Percentiles rank a stretch among this genome's conserved stretches.
These are phyloP conservation scores for Yamadazyma pseudoaaseri DNA, from an alignment of 1,139 yeast species.

Conservation along the genomic window DNA sequence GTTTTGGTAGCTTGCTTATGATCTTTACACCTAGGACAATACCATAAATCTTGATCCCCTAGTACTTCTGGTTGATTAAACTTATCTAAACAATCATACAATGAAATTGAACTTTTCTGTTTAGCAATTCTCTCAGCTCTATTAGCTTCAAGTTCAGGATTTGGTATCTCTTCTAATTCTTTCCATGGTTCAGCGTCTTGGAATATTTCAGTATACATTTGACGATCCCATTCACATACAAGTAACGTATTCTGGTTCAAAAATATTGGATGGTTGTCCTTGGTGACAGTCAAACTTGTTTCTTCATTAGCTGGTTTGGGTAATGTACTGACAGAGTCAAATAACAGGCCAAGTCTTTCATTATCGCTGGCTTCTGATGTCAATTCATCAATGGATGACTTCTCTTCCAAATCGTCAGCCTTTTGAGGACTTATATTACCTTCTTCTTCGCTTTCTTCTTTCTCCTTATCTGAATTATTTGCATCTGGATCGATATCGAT, in stretches of 20 bases:
- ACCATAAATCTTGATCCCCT: slow-evolving; percentile 92
- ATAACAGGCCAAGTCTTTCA: slow-evolving; percentile 25
- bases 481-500: background rate
- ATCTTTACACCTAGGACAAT: slow-evolving; percentile 85
- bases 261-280: slow-evolving; percentile 21
- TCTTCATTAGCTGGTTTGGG: slow-evolving; percentile 15
- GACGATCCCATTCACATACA: slow-evolving; percentile 70
- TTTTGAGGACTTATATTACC: background rate
- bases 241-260: slow-evolving; percentile 46
- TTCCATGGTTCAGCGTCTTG: slow-evolving; percentile 52
- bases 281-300: slow-evolving; percentile 2
- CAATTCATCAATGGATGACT: slow-evolving; percentile 4
- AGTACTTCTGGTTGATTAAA: slow-evolving; percentile 84
- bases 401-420: background rate
- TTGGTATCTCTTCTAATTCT: slow-evolving; percentile 47
- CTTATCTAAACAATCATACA: slow-evolving; percentile 71
- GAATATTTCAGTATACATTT: slow-evolving; percentile 50
- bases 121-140: slow-evolving; percentile 37
- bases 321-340: slow-evolving; percentile 28
- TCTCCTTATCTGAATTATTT: slow-evolving; percentile 4
- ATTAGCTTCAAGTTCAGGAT: slow-evolving; percentile 51
- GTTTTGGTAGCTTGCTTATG: slow-evolving; percentile 91
- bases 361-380: slow-evolving; percentile 15
- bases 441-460: slow-evolving; percentile 1
- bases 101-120: slow-evolving; percentile 52